These are phyloP conservation scores for Coriaria nepalensis DNA, from an alignment of 306 rosid species.

Conservation along the genomic window DNA sequence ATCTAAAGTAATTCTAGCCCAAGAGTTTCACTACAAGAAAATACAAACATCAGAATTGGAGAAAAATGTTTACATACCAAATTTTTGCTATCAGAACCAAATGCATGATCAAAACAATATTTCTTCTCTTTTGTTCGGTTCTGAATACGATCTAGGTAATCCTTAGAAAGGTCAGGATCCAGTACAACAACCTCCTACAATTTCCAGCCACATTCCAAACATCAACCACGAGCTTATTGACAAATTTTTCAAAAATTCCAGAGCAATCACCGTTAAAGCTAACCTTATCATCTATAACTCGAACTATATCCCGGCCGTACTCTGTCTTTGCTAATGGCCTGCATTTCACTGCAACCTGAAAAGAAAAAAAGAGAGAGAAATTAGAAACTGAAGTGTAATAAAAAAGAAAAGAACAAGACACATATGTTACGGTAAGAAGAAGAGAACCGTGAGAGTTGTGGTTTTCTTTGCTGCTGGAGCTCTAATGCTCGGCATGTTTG, in stretches of 20 bases:
- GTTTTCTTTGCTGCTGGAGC: slow-evolving; percentile 42
- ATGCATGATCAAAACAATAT: slow-evolving; percentile 47
- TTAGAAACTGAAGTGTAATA: not conserved
- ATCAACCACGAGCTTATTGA: not conserved
- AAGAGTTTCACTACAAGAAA: too few relatives aligned
- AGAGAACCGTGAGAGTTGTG: slow-evolving; percentile 42
- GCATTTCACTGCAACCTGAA: slow-evolving; percentile 55
- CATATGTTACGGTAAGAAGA: not conserved
- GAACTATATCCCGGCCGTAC: slow-evolving; percentile 45
- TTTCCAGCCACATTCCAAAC: not conserved
- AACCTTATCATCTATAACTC: slow-evolving; percentile 44
- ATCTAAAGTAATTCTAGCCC: too few relatives aligned
- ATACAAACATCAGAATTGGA: not conserved
- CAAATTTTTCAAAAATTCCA: not conserved
- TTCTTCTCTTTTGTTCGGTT: slow-evolving; percentile 47
- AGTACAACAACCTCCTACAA: slow-evolving; percentile 42
- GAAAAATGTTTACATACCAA: slow-evolving; percentile 17
- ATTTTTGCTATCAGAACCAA: slow-evolving; percentile 35
- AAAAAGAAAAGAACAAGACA: not conserved
- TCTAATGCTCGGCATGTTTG: slow-evolving; percentile 46
- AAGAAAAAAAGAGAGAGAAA: slow-evolving; percentile 6
- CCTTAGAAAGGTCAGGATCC: slow-evolving; percentile 47
- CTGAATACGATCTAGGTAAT: slow-evolving; percentile 46
- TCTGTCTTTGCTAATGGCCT: slow-evolving; percentile 31
- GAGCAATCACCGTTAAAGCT: slow-evolving; percentile 1